These are phyloP conservation scores for Thalassiosira hispida DNA, from an alignment of 352 stramenopile species.

Conservation along the genomic window DNA sequence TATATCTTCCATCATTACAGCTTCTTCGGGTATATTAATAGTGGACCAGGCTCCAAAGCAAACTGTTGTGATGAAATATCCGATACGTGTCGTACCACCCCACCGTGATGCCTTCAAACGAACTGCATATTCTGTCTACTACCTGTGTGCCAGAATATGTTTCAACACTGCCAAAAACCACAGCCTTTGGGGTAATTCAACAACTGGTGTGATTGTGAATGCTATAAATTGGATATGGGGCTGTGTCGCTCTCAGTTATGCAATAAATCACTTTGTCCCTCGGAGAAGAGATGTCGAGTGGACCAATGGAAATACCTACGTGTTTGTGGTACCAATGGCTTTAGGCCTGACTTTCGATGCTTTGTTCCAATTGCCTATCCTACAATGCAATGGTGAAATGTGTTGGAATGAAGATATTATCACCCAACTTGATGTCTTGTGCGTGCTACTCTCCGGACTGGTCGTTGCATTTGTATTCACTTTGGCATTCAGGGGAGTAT, in stretches of 20 bases:
- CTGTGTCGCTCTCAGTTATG: conserved; percentile 12
- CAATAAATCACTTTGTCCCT: conserved; percentile 31
- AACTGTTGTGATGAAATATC: conserved; percentile 31
- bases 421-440: conserved; percentile 32
- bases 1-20: conserved; percentile 18
- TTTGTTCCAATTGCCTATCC: conserved; percentile 36
- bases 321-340: conserved; percentile 62
- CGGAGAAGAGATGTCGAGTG: conserved; percentile 26
- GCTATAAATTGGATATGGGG: conserved; percentile 30
- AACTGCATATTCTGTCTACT: conserved; percentile 41
- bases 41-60: conserved; percentile 38
- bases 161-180: conserved; percentile 10
- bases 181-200: not conserved
- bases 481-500: conserved; percentile 42
- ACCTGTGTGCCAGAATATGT: conserved; percentile 31
- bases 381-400: conserved; percentile 10
- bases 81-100: conserved; percentile 36
- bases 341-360: conserved; percentile 38
- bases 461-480: conserved; percentile 57
- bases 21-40: conserved; percentile 29
- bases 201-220: not conserved
- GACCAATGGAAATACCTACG: conserved; percentile 57
- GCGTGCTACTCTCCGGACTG: conserved; percentile 30
- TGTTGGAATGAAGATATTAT: conserved; percentile 42
- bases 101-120: conserved; percentile 55